Evolutionary conservation across 768 basidiomycete genomes (phyloP), one percentile per base, ranked within the genome.

Genomic region (Calocybe indica): DNA sequence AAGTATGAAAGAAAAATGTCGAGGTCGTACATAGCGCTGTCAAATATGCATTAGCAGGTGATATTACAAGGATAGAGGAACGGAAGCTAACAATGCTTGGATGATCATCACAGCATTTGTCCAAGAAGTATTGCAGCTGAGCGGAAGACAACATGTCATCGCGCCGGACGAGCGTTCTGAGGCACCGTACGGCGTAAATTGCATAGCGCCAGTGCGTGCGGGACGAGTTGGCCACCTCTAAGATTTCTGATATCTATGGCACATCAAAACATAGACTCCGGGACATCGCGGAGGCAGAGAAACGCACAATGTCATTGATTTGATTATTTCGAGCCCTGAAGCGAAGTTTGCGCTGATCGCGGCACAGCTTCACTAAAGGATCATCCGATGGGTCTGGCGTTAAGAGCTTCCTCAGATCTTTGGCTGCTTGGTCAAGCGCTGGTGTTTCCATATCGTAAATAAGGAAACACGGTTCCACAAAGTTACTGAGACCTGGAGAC

Each of bases 201-300:
- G 72, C 68, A 59, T 92, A 92, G 47, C 81, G 76, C 89, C 89
- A 91, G 58, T 92, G 89, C 5, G 85, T 90, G 11, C 69, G 63
- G 3, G 75, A 54, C 28, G 80, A 78, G 14, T 77, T 71, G 1
- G 79, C 87, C 34, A 88, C 72, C 29, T 75, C 70, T 31, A 87
- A 62, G 12, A 85, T 68, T 64, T 70, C 78, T 77, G 56, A 35
- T 37, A 46, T 54, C 50, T 60, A 55, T 32, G 43, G 42, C 48
- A 31, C 9, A 40, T 44, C 34, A 15, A 33, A 52, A 13, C 32
- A 9, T 38, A 32, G 34, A 9, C 9, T n/a, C 15, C 36, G 12
- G 44, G 33, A 5, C 12, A 34, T 5, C 33, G 10, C 36, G 12
- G 37, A 35, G 53, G 10, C 37, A 41, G 11, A 36, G 37, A 39